Percentiles rank a stretch among this genome's conserved stretches.
phyloP scores from a whole-genome alignment of 1,284 basidiomycete genomes.

The Porodaedalea pini region DNA sequence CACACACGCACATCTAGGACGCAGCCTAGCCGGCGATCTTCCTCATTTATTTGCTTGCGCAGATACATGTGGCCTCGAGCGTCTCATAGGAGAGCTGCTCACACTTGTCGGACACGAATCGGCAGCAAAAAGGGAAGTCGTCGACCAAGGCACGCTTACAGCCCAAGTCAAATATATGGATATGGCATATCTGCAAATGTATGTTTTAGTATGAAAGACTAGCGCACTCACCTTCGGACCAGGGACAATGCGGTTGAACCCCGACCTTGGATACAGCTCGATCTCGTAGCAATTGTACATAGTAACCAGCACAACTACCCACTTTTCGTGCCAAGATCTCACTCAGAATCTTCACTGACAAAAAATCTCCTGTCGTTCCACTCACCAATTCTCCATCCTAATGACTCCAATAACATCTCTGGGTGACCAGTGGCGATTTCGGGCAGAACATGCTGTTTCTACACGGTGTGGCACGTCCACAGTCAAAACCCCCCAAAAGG shows the following conservation, averaged over 20 bases:
- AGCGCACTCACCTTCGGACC: conserved; percentile 73
- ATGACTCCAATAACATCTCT: neutral
- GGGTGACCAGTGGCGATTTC: neutral
- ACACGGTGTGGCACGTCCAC: too few species aligned
- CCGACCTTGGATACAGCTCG: conserved; percentile 92
- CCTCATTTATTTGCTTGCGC: conserved; percentile 99
- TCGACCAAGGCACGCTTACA: conserved; percentile 94
- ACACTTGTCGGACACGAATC: conserved; percentile 97
- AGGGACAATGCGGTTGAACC: conserved; percentile 98
- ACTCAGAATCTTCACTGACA: neutral
- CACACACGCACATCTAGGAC: conserved; percentile 97
- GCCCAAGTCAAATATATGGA: conserved; percentile 91
- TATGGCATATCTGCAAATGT: conserved; percentile 32
- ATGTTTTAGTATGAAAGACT: neutral
- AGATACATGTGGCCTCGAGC: conserved; percentile 97
- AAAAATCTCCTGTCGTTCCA: neutral
- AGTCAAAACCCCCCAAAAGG: too few species aligned
- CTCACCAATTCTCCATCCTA: conserved; percentile 4
- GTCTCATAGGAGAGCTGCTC: conserved; percentile 97
- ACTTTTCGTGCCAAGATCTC: conserved; percentile 42
- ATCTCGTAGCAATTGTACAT: conserved; percentile 99
- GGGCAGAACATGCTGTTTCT: neutral
- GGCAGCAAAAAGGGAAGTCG: conserved; percentile 96
- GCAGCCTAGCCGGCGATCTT: conserved; percentile 98
- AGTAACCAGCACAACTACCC: conserved; percentile 94